These are phyloP conservation scores for Pseudogymnoascus sp. DNA, from an alignment of 2,329 filamentous ascomycete species.

Conservation along the genomic window DNA sequence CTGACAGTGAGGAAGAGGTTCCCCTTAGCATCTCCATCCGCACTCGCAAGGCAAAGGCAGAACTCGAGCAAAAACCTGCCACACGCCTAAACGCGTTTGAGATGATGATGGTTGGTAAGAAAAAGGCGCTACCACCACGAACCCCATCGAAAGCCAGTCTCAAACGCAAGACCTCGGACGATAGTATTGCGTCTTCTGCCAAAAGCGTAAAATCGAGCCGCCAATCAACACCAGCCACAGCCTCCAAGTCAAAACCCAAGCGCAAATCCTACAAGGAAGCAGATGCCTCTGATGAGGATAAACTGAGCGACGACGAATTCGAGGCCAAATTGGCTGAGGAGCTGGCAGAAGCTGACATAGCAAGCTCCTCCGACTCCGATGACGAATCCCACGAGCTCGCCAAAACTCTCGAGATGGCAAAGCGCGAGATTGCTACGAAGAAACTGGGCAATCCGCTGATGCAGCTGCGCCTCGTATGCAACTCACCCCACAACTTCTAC, in stretches of 20 bases:
- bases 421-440: slow-evolving; percentile 81
- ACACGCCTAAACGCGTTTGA: slow-evolving; percentile 40
- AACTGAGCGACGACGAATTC: slow-evolving; percentile 75
- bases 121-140: slow-evolving; percentile 15
- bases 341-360: slow-evolving; percentile 39
- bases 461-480: slow-evolving; percentile 86
- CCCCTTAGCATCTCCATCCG: slow-evolving; percentile 22
- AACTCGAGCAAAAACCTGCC: slow-evolving; percentile 13
- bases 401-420: slow-evolving; percentile 69
- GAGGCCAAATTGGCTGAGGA: slow-evolving; percentile 69
- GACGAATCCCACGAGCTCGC: slow-evolving; percentile 58
- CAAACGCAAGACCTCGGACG: slow-evolving; percentile 50
- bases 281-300: slow-evolving; percentile 54
- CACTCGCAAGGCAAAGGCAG: slow-evolving; percentile 22
- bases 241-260: slow-evolving; percentile 41
- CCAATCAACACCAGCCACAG: slow-evolving; percentile 63
- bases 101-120: slow-evolving; percentile 33
- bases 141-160: slow-evolving; percentile 34
- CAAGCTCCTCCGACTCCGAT: slow-evolving; percentile 25
- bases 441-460: slow-evolving; percentile 90
- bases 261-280: slow-evolving; percentile 46
- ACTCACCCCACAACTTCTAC: slow-evolving; percentile 94
- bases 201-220: slow-evolving; percentile 74
- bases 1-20: slow-evolving; percentile 27
- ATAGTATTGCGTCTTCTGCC: slow-evolving; percentile 38